A percentile compares a stretch with the other conserved stretches of the same genome.
Conservation (phyloP, 768 basidiomycete species). For the Termitomyces eurrhizus region DNA sequence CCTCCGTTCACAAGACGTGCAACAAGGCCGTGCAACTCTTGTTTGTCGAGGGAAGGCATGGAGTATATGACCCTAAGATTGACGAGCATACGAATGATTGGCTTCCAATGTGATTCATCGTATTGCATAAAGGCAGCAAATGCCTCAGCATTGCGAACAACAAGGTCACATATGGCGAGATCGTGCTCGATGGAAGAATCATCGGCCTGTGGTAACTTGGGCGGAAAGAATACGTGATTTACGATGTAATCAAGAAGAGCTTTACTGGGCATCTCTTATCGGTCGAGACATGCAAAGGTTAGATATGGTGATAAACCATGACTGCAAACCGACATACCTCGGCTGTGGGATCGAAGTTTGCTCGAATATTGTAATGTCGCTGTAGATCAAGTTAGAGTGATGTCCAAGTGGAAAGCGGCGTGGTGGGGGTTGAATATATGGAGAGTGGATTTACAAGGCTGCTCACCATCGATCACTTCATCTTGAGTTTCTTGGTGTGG, state of each 20-base stretch:
- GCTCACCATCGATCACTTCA: too few species aligned
- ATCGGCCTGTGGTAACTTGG: slow-evolving; percentile 33
- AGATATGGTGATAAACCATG: neutral
- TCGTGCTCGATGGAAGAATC: slow-evolving; percentile 26
- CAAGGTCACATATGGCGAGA: slow-evolving; percentile 19
- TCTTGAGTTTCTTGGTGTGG: too few species aligned
- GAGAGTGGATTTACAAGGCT: too few species aligned
- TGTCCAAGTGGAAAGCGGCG: neutral
- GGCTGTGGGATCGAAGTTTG: neutral
- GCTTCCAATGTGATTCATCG: slow-evolving; percentile 23
- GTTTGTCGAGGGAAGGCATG: neutral
- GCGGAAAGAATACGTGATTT: slow-evolving; percentile 41
- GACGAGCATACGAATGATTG: slow-evolving; percentile 27
- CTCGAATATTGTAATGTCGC: neutral
- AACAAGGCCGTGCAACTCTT: slow-evolving; percentile 17
- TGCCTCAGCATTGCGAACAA: slow-evolving; percentile 15
- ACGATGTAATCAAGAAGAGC: slow-evolving; percentile 26
- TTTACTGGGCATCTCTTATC: neutral
- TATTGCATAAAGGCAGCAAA: slow-evolving; percentile 15
- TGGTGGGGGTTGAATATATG: neutral
- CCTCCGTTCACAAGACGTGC: slow-evolving; percentile 17
- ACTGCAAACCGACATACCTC: neutral
- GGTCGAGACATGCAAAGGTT: too few species aligned
- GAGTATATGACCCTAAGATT: slow-evolving; percentile 16
- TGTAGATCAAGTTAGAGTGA: neutral